A percentile compares a stretch with the other conserved stretches of the same genome.
Conservation (phyloP, 1,284 basidiomycete genomes). For the Ceratobasidium sp. region DNA sequence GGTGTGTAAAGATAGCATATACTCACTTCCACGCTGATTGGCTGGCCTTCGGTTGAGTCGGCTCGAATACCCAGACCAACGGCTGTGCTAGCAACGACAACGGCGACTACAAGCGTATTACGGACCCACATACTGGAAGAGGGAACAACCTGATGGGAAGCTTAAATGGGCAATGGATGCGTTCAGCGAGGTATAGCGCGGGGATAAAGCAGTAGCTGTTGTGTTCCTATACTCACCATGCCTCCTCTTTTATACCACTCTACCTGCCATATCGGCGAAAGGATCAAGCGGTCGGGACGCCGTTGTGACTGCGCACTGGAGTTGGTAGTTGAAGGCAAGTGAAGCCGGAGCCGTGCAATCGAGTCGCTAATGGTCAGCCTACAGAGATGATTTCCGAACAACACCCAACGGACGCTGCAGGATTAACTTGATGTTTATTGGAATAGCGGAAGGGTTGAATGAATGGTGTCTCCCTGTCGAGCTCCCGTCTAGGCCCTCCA, state of each 20-base stretch:
- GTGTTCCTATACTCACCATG: not conserved
- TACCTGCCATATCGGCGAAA: not conserved
- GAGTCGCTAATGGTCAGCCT: not conserved
- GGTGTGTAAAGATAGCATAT: not conserved
- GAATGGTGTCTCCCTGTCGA: no score
- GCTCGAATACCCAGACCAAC: not conserved
- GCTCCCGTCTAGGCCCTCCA: no score
- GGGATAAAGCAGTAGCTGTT: not conserved
- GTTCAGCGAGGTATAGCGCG: not conserved
- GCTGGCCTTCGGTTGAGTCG: not conserved
- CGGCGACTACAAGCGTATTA: not conserved
- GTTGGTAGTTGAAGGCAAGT: not conserved
- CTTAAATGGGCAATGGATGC: no score
- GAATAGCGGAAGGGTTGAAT: no score
- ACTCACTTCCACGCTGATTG: conserved; percentile 5
- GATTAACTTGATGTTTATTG: no score
- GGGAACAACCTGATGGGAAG: not conserved
- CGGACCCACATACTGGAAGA: no score
- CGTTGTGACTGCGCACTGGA: not conserved
- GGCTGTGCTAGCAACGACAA: no score
- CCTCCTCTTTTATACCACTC: not conserved
- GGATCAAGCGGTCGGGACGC: not conserved
- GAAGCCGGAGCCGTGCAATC: no score
- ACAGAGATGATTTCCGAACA: not conserved
- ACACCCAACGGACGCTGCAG: not conserved